These are phyloP conservation scores for Globisporangium okanoganense DNA, from an alignment of 352 stramenopile species.

Conservation along the genomic window DNA sequence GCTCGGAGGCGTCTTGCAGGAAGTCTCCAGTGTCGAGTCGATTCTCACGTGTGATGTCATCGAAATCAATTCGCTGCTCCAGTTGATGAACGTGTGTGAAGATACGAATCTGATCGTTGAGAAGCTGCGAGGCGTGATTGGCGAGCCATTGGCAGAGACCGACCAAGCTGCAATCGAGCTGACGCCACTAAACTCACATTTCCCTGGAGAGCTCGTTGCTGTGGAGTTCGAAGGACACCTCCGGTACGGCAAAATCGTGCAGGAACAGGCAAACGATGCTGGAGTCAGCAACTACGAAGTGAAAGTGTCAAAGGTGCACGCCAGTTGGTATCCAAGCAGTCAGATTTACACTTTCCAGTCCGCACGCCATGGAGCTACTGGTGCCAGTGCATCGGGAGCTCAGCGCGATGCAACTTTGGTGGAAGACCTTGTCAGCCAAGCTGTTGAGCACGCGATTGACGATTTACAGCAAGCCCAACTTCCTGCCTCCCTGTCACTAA, in stretches of 20 bases:
- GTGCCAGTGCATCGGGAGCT: neutral
- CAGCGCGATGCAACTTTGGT: neutral
- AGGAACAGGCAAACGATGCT: constrained; percentile 26
- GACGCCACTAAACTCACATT: constrained; percentile 58
- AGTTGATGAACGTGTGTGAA: constrained; percentile 64
- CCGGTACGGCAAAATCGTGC: constrained; percentile 61
- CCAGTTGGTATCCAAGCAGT: constrained; percentile 40
- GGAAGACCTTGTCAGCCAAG: neutral
- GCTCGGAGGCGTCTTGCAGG: constrained; percentile 51
- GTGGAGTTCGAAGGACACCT: constrained; percentile 44
- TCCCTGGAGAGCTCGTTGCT: constrained; percentile 64
- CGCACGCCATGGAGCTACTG: constrained; percentile 18
- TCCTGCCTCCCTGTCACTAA: constrained; percentile 13
- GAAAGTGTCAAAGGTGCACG: constrained; percentile 37
- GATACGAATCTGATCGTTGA: constrained; percentile 57
- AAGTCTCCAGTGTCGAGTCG: constrained; percentile 62
- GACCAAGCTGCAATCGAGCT: constrained; percentile 53
- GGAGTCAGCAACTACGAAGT: constrained; percentile 62
- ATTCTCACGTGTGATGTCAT: constrained; percentile 51
- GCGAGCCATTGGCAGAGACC: constrained; percentile 41
- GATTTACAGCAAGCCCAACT: constrained; percentile 3
- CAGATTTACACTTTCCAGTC: constrained; percentile 78
- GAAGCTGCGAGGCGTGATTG: constrained; percentile 57
- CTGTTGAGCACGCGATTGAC: neutral
- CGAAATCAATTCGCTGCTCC: constrained; percentile 45